Evolutionary conservation across 2,329 filamentous ascomycete species (phyloP).

Genomic region (Alternaria viburni): DNA sequence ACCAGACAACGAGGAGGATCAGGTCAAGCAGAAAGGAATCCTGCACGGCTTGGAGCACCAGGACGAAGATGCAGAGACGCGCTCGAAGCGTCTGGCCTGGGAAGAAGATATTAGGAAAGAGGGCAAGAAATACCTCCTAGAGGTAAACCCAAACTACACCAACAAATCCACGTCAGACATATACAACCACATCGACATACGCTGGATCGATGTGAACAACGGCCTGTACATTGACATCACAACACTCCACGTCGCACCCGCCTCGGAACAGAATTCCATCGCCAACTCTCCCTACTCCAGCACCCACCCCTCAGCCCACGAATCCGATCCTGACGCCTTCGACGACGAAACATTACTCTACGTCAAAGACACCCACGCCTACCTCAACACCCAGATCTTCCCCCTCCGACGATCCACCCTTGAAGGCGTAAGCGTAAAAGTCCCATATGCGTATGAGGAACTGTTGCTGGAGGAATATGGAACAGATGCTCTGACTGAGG

Average conservation of each 20-base stretch:
- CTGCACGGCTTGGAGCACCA: not conserved
- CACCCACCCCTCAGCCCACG: conserved; percentile 1
- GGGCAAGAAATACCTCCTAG: conserved; percentile 58
- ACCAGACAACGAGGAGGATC: not conserved
- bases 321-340: not conserved
- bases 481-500: conserved; percentile 54
- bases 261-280: conserved; percentile 29
- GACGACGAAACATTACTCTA: conserved; percentile 18
- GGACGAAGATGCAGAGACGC: conserved; percentile 26
- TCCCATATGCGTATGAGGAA: conserved; percentile 63
- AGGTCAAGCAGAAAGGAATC: not conserved
- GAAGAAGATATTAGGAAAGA: conserved; percentile 19
- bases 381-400: conserved; percentile 61
- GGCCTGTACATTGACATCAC: conserved; percentile 69
- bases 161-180: conserved; percentile 54
- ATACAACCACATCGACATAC: conserved; percentile 64
- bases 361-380: conserved; percentile 65
- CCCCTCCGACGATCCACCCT: conserved; percentile 62
- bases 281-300: not conserved
- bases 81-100: not conserved
- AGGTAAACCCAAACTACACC: conserved; percentile 64
- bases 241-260: conserved; percentile 56
- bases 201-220: conserved; percentile 66
- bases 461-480: conserved; percentile 64
- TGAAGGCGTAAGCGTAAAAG: conserved; percentile 59